These are phyloP conservation scores for Phytophthora podocarpi DNA, from an alignment of 352 stramenopile genomes.

Conservation along the genomic window DNA sequence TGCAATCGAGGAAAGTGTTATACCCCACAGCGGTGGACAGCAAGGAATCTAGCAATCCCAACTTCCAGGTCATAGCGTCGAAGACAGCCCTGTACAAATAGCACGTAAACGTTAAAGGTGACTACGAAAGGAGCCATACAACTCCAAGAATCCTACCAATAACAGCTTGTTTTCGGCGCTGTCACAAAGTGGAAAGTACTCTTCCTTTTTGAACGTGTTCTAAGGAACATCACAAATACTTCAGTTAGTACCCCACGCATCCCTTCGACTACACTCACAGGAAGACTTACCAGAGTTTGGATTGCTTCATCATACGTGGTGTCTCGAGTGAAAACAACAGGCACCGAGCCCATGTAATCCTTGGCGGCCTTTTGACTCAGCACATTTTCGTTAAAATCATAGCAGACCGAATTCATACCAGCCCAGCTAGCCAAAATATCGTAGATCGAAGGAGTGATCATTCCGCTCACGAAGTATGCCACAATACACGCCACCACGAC, in stretches of 20 bases:
- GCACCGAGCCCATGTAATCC: slow-evolving; percentile 64
- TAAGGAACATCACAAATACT: slow-evolving; percentile 10
- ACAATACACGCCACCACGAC: slow-evolving; percentile 84
- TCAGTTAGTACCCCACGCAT: not conserved
- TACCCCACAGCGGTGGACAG: slow-evolving; percentile 61
- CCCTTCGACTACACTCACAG: not conserved
- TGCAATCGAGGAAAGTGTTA: not conserved
- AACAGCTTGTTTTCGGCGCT: slow-evolving; percentile 48
- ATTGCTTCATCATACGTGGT: slow-evolving; percentile 80
- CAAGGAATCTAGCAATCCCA: slow-evolving; percentile 72
- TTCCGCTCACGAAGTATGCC: slow-evolving; percentile 78
- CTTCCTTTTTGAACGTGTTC: slow-evolving; percentile 71
- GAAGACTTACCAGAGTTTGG: slow-evolving; percentile 52
- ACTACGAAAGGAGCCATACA: not conserved
- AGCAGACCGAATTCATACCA: slow-evolving; percentile 80
- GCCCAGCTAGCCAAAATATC: slow-evolving; percentile 83
- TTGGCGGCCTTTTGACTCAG: slow-evolving; percentile 68
- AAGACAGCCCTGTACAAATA: slow-evolving; percentile 48
- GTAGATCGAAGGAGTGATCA: slow-evolving; percentile 84
- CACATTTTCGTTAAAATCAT: slow-evolving; percentile 83
- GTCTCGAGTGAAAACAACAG: slow-evolving; percentile 66
- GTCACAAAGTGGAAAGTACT: slow-evolving; percentile 83
- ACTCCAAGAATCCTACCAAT: slow-evolving; percentile 36
- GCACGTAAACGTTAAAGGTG: not conserved
- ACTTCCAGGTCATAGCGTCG: slow-evolving; percentile 77